Base-by-base conservation (phyloP, 495 filamentous ascomycete genomes). In the Aspergillus kassunensis region DNA sequence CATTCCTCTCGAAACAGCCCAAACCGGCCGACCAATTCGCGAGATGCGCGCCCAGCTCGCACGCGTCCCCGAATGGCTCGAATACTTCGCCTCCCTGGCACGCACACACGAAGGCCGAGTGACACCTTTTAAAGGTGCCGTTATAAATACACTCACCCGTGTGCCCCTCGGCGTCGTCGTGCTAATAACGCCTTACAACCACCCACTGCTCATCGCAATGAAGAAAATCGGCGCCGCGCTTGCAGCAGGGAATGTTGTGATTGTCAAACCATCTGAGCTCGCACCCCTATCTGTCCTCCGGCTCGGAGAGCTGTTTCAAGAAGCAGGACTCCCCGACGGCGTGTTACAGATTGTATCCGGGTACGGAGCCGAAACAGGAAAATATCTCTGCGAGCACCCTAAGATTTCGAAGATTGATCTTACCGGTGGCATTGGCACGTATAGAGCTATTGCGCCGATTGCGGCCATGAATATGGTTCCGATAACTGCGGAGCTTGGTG, bases 31-130 rank as follows among this genome's bases (percentile, higher is more conserved):
- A 0, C 79, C 75, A 0, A 72, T 83, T 48, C 79, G 81, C 12
- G 83, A 87, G 56, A 84, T 87, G 83, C 74, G 74, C 4, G 78
- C 83, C 1, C 83, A 87, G 57, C 73, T 86, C 1, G 75, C 79
- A 0, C 80, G 79, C 0, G 70, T 87, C 2, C 73, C 80, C 0
- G 77, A 79, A 58, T 86, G 82, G 83, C 76, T 85, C 53, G 77
- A 81, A 49, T 86, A 86, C 59, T 87, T 81, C 52, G 80, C 80
- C 3, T 71, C 80, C 0, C 58, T 85, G 1, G 70, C 82, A 6
- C 78, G 83, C 13, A 76, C 77, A 0, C 80, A 84, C 51, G 82
- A 85, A 56, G 77, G 81, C 16, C 65, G 76, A 3, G 77, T 86
- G 12, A 73, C 84, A 0, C 83, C 82, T 0, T 84, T 82, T 3